Evolutionary conservation across 2,329 filamentous ascomycete species (phyloP).

Genomic region (Colletotrichum caudatum): DNA sequence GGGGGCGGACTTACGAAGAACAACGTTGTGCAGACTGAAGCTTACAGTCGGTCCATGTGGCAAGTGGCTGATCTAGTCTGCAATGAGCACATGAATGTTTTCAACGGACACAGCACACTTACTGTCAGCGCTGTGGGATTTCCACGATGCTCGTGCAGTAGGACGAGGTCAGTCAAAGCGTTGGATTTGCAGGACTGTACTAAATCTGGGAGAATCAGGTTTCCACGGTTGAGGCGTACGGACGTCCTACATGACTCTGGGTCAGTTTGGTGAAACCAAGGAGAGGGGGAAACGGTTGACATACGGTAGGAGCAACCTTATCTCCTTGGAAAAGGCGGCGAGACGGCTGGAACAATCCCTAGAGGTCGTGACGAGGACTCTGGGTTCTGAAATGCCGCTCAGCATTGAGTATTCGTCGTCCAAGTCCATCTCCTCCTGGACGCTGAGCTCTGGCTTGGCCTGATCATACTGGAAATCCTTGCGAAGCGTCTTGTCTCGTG

Average conservation of each 20-base stretch:
- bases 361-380: conserved; percentile 73
- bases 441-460: conserved; percentile 74
- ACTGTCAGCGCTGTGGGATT: conserved; percentile 87
- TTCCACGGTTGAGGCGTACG: conserved; percentile 91
- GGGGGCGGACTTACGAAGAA: conserved; percentile 64
- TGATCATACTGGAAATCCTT: conserved; percentile 96
- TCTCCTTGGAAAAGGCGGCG: conserved; percentile 92
- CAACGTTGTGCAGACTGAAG: conserved; percentile 92
- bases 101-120: conserved; percentile 66
- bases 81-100: conserved; percentile 77
- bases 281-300: conserved; percentile 47
- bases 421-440: conserved; percentile 77
- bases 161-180: conserved; percentile 84
- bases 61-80: conserved; percentile 73
- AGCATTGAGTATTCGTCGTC: conserved; percentile 93
- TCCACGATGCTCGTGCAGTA: conserved; percentile 92
- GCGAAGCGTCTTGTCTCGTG: conserved; percentile 85
- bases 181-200: conserved; percentile 84
- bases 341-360: conserved; percentile 87
- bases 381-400: conserved; percentile 89
- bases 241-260: conserved; percentile 64
- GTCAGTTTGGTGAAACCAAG: conserved; percentile 72
- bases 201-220: conserved; percentile 86
- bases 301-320: conserved; percentile 76
- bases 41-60: conserved; percentile 85